Evolutionary conservation across 2,329 filamentous ascomycete genomes (phyloP).

Genomic region (Xylariaceae sp.): DNA sequence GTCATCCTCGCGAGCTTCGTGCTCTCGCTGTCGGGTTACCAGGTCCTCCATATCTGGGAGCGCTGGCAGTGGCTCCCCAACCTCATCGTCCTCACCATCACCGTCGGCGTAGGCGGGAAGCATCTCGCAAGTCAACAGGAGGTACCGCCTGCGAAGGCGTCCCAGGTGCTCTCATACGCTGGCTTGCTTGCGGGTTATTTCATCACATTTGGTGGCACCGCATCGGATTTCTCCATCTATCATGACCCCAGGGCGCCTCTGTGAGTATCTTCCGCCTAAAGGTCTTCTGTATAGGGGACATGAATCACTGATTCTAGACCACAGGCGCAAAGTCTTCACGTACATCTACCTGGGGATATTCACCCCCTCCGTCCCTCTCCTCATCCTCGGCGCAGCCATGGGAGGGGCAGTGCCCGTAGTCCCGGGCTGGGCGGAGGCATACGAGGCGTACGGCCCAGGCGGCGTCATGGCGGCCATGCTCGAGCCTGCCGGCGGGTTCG

Average conservation of each 20-base stretch:
- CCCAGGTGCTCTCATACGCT: constrained; percentile 38
- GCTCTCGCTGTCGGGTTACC: constrained; percentile 51
- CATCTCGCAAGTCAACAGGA: constrained; percentile 31
- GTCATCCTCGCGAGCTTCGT: constrained; percentile 47
- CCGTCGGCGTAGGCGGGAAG: constrained; percentile 48
- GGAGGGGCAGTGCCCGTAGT: constrained; percentile 20
- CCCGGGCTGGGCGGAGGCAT: constrained; percentile 20
- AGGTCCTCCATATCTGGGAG: constrained; percentile 48
- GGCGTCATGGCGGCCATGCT: constrained; percentile 24
- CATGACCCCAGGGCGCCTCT: constrained; percentile 35
- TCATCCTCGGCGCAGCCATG: constrained; percentile 34
- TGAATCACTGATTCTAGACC: background rate
- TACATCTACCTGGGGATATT: constrained; percentile 50
- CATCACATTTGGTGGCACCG: constrained; percentile 49
- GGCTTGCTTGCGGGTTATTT: constrained; percentile 47
- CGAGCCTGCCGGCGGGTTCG: constrained; percentile 28
- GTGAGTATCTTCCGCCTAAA: constrained; percentile 14
- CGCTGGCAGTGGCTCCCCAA: constrained; percentile 53
- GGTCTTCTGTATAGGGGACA: too few relatives aligned
- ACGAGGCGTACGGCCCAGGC: constrained; percentile 20
- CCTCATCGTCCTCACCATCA: constrained; percentile 45
- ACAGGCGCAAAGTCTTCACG: constrained; percentile 33
- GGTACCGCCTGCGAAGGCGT: constrained; percentile 17
- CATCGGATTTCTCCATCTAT: constrained; percentile 55
- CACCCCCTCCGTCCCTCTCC: constrained; percentile 43